Evolutionary conservation across 139 green algal species (phyloP).

Genomic region (Raphidocelis subcapitata): DNA sequence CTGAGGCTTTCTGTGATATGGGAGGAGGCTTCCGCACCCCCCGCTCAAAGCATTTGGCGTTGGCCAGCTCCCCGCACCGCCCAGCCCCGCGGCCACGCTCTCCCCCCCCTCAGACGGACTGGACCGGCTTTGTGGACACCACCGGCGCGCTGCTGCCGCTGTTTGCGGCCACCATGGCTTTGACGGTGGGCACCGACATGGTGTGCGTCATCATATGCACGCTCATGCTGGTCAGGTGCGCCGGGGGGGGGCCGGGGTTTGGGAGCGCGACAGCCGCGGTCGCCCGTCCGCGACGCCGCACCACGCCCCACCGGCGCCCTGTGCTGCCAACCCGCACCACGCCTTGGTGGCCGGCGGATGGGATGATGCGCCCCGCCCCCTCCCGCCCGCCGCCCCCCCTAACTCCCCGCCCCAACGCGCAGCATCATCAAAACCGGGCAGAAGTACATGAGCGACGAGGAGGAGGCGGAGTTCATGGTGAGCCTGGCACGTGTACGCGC

Average conservation of each 20-base stretch:
- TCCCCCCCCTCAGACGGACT: conserved; percentile 8
- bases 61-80: too few relatives aligned
- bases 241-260: not conserved
- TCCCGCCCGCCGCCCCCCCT: too few relatives aligned
- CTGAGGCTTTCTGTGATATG: too few relatives aligned
- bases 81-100: not conserved
- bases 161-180: conserved; percentile 32
- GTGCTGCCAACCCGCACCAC: too few relatives aligned
- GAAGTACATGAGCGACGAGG: conserved; percentile 47
- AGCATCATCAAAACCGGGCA: not conserved
- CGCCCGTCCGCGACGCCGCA: too few relatives aligned
- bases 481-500: too few relatives aligned
- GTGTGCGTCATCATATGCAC: conserved; percentile 33
- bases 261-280: not conserved
- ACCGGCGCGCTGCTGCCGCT: conserved; percentile 27
- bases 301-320: too few relatives aligned
- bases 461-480: conserved; percentile 42
- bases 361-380: too few relatives aligned
- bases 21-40: too few relatives aligned
- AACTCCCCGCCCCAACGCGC: too few relatives aligned
- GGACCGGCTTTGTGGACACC: conserved; percentile 4
- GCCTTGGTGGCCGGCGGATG: too few relatives aligned
- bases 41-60: too few relatives aligned
- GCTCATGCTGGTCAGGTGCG: conserved; percentile 37
- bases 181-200: conserved; percentile 38